Evolutionary conservation across 2,329 filamentous ascomycete species (phyloP), one percentile per base, ranked within the genome.

Genomic region (Ophiostoma sp.): DNA sequence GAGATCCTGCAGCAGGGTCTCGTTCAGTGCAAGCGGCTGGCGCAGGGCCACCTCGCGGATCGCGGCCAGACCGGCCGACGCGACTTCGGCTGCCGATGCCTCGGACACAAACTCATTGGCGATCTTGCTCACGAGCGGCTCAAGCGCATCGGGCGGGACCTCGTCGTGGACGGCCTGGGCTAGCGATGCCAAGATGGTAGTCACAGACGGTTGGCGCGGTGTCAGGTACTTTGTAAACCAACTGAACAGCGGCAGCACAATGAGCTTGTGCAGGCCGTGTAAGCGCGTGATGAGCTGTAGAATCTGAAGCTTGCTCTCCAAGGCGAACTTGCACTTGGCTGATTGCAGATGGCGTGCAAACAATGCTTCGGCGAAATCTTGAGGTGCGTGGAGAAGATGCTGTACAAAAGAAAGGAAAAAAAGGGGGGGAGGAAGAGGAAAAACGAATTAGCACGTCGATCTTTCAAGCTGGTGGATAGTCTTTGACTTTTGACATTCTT

Each of bases 71-170:
- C 72, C 95, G 4, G 95, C 94, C 4, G 93, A 89, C 0, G 92
- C 92, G 42, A 99, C 94, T 78, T 98, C 93, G 3, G 91, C 85
- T 0, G 95, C 93, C 0, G 93, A 88, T 1, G 92, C 95, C 79
- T 99, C 95, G 0, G 93, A 97, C 1, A 99, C 94, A 75, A 99
- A 99, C 77, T 99, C 95, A 75, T 98, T 97, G 44, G 95, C 94
- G 74, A 99, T 98, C 80, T 97, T 98, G 77, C 92, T 89, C 2
- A 99, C 83, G 4, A 98, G 81, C 0, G 95, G 94, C 77, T 98
- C 93, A 11, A 99, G 82, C 0, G 89, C 90, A 81, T 99, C 95
- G 0, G 94, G 94, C 0, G 95, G 95, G 0, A 99, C 93, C 49
- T 97, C 84, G 72, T 89, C 90, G 77, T 99, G 95, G 7, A 92